A percentile compares a stretch with the other conserved stretches of the same genome.
Conservation (phyloP, 805 yeast genomes). For the Pichia exigua region DNA sequence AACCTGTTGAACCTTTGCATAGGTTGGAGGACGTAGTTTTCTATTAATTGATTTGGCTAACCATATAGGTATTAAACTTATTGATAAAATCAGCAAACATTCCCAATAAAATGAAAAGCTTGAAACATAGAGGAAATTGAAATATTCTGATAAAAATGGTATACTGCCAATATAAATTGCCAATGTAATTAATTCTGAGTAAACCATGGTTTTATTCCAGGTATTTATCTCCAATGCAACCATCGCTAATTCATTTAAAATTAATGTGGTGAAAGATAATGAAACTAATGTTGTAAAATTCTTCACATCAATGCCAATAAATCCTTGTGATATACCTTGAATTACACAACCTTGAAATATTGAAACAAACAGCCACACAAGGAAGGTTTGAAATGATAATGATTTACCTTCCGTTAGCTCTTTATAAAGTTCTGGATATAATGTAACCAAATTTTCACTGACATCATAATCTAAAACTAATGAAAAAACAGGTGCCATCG, state of each 20-base stretch:
- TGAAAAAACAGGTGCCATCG: conserved; percentile 97
- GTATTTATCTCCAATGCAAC: conserved; percentile 86
- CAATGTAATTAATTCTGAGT: conserved; percentile 64
- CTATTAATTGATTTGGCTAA: conserved; percentile 66
- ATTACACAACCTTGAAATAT: conserved; percentile 86
- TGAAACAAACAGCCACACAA: conserved; percentile 84
- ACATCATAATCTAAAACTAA: conserved; percentile 87
- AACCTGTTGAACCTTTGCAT: conserved; percentile 90
- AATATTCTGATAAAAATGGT: conserved; percentile 85
- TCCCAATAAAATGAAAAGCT: conserved; percentile 57
- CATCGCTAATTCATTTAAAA: conserved; percentile 85
- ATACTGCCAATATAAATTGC: conserved; percentile 61
- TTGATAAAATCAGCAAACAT: conserved; percentile 48
- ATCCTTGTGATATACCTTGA: conserved; percentile 72
- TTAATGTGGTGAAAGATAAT: conserved; percentile 68
- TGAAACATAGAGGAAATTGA: conserved; percentile 56
- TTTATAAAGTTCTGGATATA: conserved; percentile 91
- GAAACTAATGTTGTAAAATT: conserved; percentile 75
- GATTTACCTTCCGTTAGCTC: conserved; percentile 87
- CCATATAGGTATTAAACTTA: conserved; percentile 89
- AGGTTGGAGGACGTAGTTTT: conserved; percentile 83
- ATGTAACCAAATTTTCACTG: conserved; percentile 75
- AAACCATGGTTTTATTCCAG: conserved; percentile 79
- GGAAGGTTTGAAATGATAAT: conserved; percentile 77
- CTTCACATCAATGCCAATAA: conserved; percentile 51